phyloP scores from a whole-genome alignment of 345 rosid genomes.

The Brassica napus region Da-Ae NC_063447.1:62912001-62912500 shows the following conservation, averaged over 20 bases:
- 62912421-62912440: too few species aligned
- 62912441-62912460: too few species aligned
- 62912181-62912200: conserved; percentile 15
- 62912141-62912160: background rate
- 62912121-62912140: background rate
- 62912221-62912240: background rate
- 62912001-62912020: too few species aligned
- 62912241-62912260: conserved; percentile 44
- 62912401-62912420: too few species aligned
- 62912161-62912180: background rate
- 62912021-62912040: too few species aligned
- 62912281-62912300: conserved; percentile 1
- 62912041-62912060: background rate
- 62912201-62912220: background rate
- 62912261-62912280: conserved; percentile 30
- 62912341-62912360: too few species aligned
- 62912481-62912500: too few species aligned
- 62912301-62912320: background rate
- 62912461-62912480: too few species aligned
- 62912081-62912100: background rate
- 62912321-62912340: conserved; percentile 37
- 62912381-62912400: conserved; percentile 47
- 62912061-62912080: background rate
- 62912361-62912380: too few species aligned
- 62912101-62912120: background rate